These are phyloP conservation scores for Arxiozyma slooffiae DNA, from an alignment of 1,139 yeast species.

Conservation along the genomic window DNA sequence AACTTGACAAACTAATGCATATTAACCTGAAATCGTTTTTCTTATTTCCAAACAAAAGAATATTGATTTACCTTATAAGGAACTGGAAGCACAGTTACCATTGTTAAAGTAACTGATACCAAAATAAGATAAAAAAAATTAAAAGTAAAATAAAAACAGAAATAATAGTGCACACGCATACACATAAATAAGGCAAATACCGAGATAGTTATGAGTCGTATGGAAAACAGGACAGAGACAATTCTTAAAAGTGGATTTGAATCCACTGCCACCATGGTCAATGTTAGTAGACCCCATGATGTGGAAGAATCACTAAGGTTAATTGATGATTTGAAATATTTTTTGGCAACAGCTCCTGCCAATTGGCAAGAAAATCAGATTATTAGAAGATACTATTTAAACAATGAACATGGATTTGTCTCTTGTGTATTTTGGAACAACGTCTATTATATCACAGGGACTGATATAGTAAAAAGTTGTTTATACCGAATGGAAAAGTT, in stretches of 20 bases:
- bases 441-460: conserved; percentile 84
- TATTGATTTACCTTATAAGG: neutral
- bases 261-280: conserved; percentile 2
- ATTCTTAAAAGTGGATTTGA: conserved; percentile 9
- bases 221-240: conserved; percentile 10
- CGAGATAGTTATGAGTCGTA: neutral
- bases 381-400: conserved; percentile 73
- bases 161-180: neutral
- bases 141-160: neutral
- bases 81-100: neutral
- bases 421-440: conserved; percentile 91
- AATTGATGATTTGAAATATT: conserved; percentile 71
- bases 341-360: conserved; percentile 87
- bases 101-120: neutral
- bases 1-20: neutral
- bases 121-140: neutral
- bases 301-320: conserved; percentile 45
- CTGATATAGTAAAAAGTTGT: conserved; percentile 88
- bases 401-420: conserved; percentile 82
- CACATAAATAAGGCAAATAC: neutral
- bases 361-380: conserved; percentile 88
- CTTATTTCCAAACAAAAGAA: neutral
- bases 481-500: conserved; percentile 83
- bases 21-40: neutral
- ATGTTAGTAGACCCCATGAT: conserved; percentile 17